Evolutionary conservation across 108 stramenopile species (phyloP).

Genomic region (Cyclotella sp.): DNA sequence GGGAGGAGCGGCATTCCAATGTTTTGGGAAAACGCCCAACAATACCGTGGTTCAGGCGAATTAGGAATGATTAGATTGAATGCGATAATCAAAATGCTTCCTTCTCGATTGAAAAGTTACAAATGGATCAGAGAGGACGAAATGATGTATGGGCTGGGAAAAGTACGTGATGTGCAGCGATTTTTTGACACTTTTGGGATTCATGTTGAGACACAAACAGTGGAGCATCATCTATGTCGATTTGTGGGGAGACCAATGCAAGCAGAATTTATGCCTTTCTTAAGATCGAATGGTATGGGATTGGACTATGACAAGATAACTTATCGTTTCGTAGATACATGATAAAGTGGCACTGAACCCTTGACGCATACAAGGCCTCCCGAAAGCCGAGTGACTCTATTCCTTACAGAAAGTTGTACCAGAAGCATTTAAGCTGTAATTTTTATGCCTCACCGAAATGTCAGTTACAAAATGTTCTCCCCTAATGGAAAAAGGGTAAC

Average conservation of each 20-base stretch:
- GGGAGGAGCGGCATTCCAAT: slow-evolving; percentile 72
- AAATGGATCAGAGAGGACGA: slow-evolving; percentile 62
- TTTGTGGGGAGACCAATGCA: slow-evolving; percentile 90
- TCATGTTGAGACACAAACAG: slow-evolving; percentile 74
- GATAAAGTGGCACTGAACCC: no score
- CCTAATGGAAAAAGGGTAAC: no score
- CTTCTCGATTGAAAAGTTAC: slow-evolving; percentile 37
- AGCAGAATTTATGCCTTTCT: slow-evolving; percentile 64
- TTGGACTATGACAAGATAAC: slow-evolving; percentile 35
- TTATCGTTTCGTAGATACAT: not conserved
- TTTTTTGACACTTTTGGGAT: slow-evolving; percentile 89
- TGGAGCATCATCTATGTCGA: slow-evolving; percentile 79
- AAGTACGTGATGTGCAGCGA: slow-evolving; percentile 65
- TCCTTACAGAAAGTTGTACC: no score
- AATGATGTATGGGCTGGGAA: slow-evolving; percentile 79
- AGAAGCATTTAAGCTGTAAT: no score
- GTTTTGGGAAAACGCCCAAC: slow-evolving; percentile 80
- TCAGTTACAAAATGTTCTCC: no score
- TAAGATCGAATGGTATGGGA: slow-evolving; percentile 80
- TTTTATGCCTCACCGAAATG: no score
- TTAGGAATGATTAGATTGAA: slow-evolving; percentile 84
- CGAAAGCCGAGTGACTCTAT: no score
- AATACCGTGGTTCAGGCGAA: slow-evolving; percentile 67
- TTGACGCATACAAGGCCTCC: no score
- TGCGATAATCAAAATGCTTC: slow-evolving; percentile 84